Evolutionary conservation across 2,329 filamentous ascomycete species (phyloP).

Genomic region (Ophiostoma sp.): DNA sequence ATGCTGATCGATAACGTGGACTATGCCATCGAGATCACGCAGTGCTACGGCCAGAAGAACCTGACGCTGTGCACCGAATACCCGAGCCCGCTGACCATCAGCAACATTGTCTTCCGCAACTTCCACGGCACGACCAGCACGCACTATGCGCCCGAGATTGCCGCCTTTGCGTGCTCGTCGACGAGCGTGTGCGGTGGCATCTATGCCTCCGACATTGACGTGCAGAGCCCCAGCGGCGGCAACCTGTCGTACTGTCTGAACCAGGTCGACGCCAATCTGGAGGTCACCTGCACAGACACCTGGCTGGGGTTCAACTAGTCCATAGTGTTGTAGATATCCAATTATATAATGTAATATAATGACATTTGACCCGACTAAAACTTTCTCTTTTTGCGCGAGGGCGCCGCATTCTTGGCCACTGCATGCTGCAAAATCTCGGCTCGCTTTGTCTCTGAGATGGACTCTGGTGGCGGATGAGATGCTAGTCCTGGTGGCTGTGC

Average conservation of each 20-base stretch:
- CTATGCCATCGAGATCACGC: slow-evolving; percentile 54
- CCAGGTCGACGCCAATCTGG: slow-evolving; percentile 27
- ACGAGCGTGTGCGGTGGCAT: slow-evolving; percentile 29
- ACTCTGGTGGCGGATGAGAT: neutral
- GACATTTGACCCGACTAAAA: slow-evolving; percentile 37
- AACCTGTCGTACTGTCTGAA: slow-evolving; percentile 31
- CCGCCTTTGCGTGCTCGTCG: slow-evolving; percentile 30
- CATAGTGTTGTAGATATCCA: neutral
- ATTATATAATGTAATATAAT: slow-evolving; percentile 1
- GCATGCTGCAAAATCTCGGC: slow-evolving; percentile 49
- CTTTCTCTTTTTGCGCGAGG: slow-evolving; percentile 52
- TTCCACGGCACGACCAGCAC: slow-evolving; percentile 44
- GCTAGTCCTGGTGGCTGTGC: neutral
- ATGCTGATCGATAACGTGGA: slow-evolving; percentile 55
- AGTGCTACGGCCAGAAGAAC: slow-evolving; percentile 48
- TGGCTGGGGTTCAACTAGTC: slow-evolving; percentile 24
- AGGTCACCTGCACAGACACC: slow-evolving; percentile 27
- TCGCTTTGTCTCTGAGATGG: slow-evolving; percentile 37
- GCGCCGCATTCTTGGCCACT: slow-evolving; percentile 46
- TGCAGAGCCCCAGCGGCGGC: slow-evolving; percentile 29
- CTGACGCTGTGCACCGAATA: slow-evolving; percentile 55
- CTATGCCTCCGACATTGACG: slow-evolving; percentile 29
- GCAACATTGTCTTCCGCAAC: slow-evolving; percentile 49
- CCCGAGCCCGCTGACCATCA: slow-evolving; percentile 50
- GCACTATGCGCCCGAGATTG: slow-evolving; percentile 31